A percentile compares a stretch with the other conserved stretches of the same genome.
Evolutionary conservation across 495 filamentous ascomycete genomes (phyloP).

Genomic region (Lichenothelia convexa): DNA sequence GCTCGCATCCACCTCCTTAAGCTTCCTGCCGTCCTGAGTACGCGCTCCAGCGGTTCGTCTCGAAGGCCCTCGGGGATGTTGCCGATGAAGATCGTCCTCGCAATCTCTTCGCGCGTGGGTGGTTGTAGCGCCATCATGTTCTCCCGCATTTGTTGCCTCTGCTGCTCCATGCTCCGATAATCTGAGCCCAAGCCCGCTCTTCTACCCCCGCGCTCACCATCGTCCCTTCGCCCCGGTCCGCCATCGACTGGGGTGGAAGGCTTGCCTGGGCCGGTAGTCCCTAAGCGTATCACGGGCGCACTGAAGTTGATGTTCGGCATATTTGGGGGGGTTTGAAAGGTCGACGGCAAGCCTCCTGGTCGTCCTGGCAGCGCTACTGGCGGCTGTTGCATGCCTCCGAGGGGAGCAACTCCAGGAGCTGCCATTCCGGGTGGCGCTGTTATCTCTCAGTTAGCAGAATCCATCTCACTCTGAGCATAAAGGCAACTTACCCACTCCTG

Average conservation of each 20-base stretch:
- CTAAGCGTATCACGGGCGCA: conserved; percentile 88
- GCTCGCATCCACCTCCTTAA: conserved; percentile 73
- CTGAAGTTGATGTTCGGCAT: conserved; percentile 98
- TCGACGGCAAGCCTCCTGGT: conserved; percentile 59
- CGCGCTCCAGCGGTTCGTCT: conserved; percentile 67
- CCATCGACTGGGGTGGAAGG: conserved; percentile 35
- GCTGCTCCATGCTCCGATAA: conserved; percentile 38
- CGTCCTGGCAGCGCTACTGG: conserved; percentile 50
- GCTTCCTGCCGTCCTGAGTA: conserved; percentile 60
- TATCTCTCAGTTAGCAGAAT: neutral
- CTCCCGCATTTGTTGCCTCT: conserved; percentile 52
- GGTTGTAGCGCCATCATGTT: conserved; percentile 62
- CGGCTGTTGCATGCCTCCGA: conserved; percentile 63
- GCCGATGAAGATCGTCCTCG: conserved; percentile 78
- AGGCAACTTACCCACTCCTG: conserved; percentile 3
- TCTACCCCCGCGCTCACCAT: conserved; percentile 27
- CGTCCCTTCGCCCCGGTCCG: conserved; percentile 17
- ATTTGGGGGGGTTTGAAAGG: conserved; percentile 79
- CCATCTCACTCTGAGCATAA: neutral
- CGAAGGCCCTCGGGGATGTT: conserved; percentile 63
- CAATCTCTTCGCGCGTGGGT: conserved; percentile 75
- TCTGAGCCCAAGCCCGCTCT: conserved; percentile 52
- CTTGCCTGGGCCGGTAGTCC: conserved; percentile 48
- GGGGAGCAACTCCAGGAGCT: conserved; percentile 54
- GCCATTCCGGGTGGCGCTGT: conserved; percentile 46